Conservation (phyloP, 1,139 yeast species). For the Blastobotrys persicus region DNA sequence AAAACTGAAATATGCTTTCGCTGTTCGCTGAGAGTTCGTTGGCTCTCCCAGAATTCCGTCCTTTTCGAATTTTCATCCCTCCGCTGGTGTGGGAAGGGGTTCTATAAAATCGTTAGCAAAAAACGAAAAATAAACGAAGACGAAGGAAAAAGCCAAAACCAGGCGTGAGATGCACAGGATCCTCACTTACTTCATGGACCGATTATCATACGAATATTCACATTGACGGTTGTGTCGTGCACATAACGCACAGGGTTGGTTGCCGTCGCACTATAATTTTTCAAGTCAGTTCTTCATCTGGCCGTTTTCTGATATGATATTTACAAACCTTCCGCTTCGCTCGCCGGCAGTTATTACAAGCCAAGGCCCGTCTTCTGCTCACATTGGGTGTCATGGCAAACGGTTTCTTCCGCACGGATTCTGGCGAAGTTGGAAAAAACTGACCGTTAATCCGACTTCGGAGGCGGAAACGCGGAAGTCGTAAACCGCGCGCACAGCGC, state of each 20-base stretch:
- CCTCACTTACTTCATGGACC: slow-evolving; percentile 15
- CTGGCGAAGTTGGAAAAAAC: slow-evolving; percentile 1
- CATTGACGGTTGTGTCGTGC: slow-evolving; percentile 13
- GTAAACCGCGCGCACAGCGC: slow-evolving; percentile 1
- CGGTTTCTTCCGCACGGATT: slow-evolving; percentile 2
- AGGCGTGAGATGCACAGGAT: no score
- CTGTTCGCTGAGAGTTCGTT: slow-evolving; percentile 2
- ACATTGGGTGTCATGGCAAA: slow-evolving; percentile 5
- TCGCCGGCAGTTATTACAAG: slow-evolving; percentile 20
- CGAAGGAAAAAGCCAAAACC: no score
- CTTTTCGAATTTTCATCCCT: not conserved
- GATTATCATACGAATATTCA: slow-evolving; percentile 18
- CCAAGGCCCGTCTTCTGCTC: slow-evolving; percentile 17
- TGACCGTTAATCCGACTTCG: slow-evolving; percentile 5
- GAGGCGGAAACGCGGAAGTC: slow-evolving; percentile 6
- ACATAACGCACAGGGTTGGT: slow-evolving; percentile 19
- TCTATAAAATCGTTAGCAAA: slow-evolving; percentile 7
- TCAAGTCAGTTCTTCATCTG: not conserved
- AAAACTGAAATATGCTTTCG: slow-evolving; percentile 14
- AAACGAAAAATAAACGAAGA: slow-evolving; percentile 5
- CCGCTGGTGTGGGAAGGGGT: not conserved
- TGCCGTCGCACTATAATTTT: slow-evolving; percentile 18
- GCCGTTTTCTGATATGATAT: not conserved
- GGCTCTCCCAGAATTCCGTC: not conserved
- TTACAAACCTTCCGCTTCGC: slow-evolving; percentile 13